Percentiles rank a stretch among this genome's conserved stretches.
phyloP scores from a whole-genome alignment of 2,329 filamentous ascomycete genomes.

The Calonectria henricotiae region DNA sequence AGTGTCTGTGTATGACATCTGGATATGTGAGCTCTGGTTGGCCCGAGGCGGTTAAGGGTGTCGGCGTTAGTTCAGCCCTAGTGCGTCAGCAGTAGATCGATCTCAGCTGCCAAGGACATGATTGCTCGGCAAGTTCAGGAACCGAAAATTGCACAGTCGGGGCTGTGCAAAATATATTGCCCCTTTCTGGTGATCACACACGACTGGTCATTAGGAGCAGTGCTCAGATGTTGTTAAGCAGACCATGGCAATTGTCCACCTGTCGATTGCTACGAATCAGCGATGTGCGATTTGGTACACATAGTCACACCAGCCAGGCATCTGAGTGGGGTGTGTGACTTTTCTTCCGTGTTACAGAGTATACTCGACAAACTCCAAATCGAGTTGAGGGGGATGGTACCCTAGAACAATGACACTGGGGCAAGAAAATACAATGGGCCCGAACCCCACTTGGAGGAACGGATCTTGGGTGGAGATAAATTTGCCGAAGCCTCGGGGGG shows the following conservation, averaged over 20 bases:
- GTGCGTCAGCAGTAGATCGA: conserved; percentile 11
- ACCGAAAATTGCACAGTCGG: background rate
- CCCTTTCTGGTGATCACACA: conserved; percentile 8
- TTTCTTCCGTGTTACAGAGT: background rate
- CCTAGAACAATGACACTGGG: background rate
- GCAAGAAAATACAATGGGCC: background rate
- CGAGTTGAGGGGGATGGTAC: background rate
- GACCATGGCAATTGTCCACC: background rate
- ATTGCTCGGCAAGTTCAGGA: background rate
- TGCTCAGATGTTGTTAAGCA: conserved; percentile 10
- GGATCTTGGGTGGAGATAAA: background rate
- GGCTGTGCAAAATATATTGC: conserved; percentile 20
- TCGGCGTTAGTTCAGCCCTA: conserved; percentile 4
- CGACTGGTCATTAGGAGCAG: background rate
- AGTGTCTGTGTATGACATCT: background rate
- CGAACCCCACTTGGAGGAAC: background rate
- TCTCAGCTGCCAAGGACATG: conserved; percentile 1
- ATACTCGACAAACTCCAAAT: background rate
- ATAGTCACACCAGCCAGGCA: background rate
- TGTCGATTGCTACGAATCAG: background rate
- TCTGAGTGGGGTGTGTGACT: background rate
- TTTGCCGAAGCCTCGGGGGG: background rate
- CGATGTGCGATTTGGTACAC: conserved; percentile 5
- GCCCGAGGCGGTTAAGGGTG: background rate
- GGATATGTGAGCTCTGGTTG: background rate